phyloP scores from a whole-genome alignment of 768 basidiomycete species.

The Coprinopsis marcescibilis region DNA sequence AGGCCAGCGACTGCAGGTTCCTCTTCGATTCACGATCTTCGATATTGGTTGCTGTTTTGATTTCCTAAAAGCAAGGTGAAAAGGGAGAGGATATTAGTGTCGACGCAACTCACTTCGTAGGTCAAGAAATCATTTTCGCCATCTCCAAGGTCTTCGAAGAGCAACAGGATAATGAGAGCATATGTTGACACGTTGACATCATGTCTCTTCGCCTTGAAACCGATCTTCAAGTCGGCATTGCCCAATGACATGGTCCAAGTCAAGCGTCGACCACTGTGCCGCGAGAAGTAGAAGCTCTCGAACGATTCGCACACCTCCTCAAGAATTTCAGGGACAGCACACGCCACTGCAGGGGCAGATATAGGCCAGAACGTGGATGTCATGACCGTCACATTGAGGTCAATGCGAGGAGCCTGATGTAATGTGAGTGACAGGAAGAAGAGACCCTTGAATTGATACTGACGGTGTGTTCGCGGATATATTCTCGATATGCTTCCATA shows the following conservation, averaged over 20 bases:
- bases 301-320: constrained; percentile 67
- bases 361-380: constrained; percentile 97
- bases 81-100: neutral
- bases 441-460: constrained; percentile 19
- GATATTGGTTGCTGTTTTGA: constrained; percentile 70
- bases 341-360: constrained; percentile 56
- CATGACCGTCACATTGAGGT: constrained; percentile 87
- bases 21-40: constrained; percentile 76
- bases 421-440: constrained; percentile 2
- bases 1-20: constrained; percentile 93
- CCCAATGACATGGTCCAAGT: constrained; percentile 92
- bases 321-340: constrained; percentile 63
- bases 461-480: constrained; percentile 58
- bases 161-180: constrained; percentile 77
- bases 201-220: constrained; percentile 75
- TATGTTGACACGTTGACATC: constrained; percentile 93
- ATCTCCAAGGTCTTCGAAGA: constrained; percentile 71
- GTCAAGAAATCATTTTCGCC: constrained; percentile 70
- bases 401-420: constrained; percentile 62
- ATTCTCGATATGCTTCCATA: constrained; percentile 64
- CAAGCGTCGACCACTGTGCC: constrained; percentile 84
- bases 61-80: constrained; percentile 51
- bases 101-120: constrained; percentile 67
- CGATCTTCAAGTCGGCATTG: constrained; percentile 80
- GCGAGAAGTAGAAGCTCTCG: constrained; percentile 82